These are phyloP conservation scores for Alternaria sp. DNA, from an alignment of 2,329 filamentous ascomycete genomes.

Conservation along the genomic window DNA sequence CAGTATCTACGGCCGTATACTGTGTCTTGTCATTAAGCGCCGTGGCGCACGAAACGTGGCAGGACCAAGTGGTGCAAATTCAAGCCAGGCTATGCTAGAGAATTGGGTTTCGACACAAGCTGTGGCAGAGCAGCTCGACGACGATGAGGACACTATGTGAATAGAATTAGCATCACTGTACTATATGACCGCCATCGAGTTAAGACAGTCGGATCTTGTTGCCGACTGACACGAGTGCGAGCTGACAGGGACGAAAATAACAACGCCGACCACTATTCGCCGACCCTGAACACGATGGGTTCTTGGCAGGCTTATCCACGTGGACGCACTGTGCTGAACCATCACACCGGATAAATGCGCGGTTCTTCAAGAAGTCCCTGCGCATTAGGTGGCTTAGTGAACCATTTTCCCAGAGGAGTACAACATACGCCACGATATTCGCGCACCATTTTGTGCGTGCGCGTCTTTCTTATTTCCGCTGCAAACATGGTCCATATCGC, in stretches of 20 bases:
- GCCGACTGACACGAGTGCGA: slow-evolving; percentile 28
- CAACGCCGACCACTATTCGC: slow-evolving; percentile 7
- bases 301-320: slow-evolving; percentile 29
- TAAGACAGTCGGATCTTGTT: slow-evolving; percentile 17
- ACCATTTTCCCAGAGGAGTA: slow-evolving; percentile 18
- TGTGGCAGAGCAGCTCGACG: slow-evolving; percentile 44
- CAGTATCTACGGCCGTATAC: slow-evolving; percentile 90
- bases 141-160: slow-evolving; percentile 49
- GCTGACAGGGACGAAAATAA: slow-evolving; percentile 26
- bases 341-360: slow-evolving; percentile 29
- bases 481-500: background rate
- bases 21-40: slow-evolving; percentile 88
- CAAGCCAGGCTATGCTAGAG: slow-evolving; percentile 53
- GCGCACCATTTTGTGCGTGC: slow-evolving; percentile 1
- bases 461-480: background rate
- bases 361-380: slow-evolving; percentile 21
- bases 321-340: slow-evolving; percentile 36
- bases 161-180: background rate
- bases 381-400: slow-evolving; percentile 19
- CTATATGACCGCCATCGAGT: slow-evolving; percentile 5
- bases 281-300: slow-evolving; percentile 14
- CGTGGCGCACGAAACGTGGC: slow-evolving; percentile 55
- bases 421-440: slow-evolving; percentile 11
- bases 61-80: slow-evolving; percentile 29
- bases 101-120: slow-evolving; percentile 56